Conservation (phyloP, 805 yeast genomes). For the Myxozyma nipponensis region DNA sequence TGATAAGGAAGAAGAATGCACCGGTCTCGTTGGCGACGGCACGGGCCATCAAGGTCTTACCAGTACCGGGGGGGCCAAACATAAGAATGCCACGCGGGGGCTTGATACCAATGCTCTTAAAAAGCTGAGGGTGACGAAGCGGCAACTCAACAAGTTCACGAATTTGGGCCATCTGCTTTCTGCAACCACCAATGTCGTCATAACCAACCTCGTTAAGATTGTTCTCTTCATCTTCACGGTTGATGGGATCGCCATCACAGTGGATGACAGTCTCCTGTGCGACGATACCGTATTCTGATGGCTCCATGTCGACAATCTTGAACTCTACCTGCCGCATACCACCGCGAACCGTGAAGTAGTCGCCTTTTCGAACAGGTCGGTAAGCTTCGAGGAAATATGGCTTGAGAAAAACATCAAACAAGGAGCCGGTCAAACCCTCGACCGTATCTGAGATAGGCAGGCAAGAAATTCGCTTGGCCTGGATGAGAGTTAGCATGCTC, state of each 20-base stretch:
- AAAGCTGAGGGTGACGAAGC: constrained; percentile 95
- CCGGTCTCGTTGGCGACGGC: constrained; percentile 99
- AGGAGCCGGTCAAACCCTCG: constrained; percentile 94
- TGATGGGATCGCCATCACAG: constrained; percentile 98
- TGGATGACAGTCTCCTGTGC: constrained; percentile 98
- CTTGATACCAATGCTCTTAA: constrained; percentile 96
- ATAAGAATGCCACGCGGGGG: constrained; percentile 97
- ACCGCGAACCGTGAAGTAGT: constrained; percentile 92
- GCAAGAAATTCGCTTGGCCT: constrained; percentile 86
- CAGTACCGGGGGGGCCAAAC: constrained; percentile 99
- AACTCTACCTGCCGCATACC: constrained; percentile 99
- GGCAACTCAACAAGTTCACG: constrained; percentile 98
- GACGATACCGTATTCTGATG: constrained; percentile 94
- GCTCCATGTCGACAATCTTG: constrained; percentile 97
- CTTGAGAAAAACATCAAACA: constrained; percentile 92
- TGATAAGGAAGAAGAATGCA: constrained; percentile 95
- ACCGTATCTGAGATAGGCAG: constrained; percentile 97
- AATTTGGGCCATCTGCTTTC: constrained; percentile 99
- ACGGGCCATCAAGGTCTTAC: constrained; percentile 98
- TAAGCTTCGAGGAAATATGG: constrained; percentile 99
- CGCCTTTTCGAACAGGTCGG: constrained; percentile 97
- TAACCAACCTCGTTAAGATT: constrained; percentile 96
- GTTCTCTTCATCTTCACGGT: constrained; percentile 96
- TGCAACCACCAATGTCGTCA: constrained; percentile 98
- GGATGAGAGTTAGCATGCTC: not conserved